Evolutionary conservation across 75 land plant species (phyloP), one percentile per base, ranked within the genome.

Genomic region (Larix kaempferi): DNA sequence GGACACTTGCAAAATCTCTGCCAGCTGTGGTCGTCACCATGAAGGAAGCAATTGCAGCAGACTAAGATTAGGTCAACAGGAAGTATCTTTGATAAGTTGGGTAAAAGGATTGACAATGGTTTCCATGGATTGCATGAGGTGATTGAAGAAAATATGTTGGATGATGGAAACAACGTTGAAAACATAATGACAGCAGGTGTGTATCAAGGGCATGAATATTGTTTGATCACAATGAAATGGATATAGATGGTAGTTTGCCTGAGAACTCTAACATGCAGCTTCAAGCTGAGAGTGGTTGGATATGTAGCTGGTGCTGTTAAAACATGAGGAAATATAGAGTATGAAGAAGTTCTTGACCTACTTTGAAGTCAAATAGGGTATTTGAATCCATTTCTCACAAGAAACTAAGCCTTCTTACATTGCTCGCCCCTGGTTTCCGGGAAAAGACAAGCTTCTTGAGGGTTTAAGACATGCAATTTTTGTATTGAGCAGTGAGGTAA

Each of bases 21-120:
- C 84, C 76, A 83, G 74, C 85, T 8, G 65, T 88, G 77, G 81
- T 86, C 57, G 78, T 84, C 75, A 93, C 89, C 23, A 72, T 93
- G 22, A 91, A 86, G 73, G 91, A 90, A 79, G 93, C 89, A 13
- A 87, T 90, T 15, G 93, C 88, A 61, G 96, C 93, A 71, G 91
- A 26, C 33, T 1, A 91, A 76, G 49, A 58, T 54, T 39, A 85
- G 81, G 77, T 55, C 58, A 22, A 60, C 81, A 14, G 83, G 84
- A 64, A 91, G 80, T 84, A 84, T 91, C 8, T 91, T 86, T 85
- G 94, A 94, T 79, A 75, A 94, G 52, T 74, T 93, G 61, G 85
- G 91, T 44, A 69, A 80, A 74, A 81, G 57, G 65, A 56, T 54
- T 57, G 81, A 66, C 54, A 33, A 39, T 52, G 56, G 19, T 52